Conservation (phyloP, 177 flowering plant genomes). For the Telopea speciosissima region DNA sequence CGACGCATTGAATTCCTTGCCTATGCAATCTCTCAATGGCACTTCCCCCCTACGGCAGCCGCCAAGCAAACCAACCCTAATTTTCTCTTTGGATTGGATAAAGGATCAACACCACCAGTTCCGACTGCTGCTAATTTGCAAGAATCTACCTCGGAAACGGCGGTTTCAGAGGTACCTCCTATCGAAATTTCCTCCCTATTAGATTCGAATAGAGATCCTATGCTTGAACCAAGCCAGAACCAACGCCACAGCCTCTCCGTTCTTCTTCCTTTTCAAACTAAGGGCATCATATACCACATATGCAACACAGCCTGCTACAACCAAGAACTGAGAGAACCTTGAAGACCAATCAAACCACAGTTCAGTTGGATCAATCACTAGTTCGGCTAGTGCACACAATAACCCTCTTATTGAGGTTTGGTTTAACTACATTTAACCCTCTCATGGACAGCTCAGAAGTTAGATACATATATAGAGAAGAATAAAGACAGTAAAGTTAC, state of each 20-base stretch:
- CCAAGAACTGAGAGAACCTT: no score
- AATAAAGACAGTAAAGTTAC: background rate
- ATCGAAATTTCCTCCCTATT: slow-evolving; percentile 11
- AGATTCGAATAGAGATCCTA: slow-evolving; percentile 29
- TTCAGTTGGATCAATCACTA: no score
- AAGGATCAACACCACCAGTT: slow-evolving; percentile 20
- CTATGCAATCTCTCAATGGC: slow-evolving; percentile 26
- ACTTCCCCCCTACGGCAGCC: slow-evolving; percentile 22
- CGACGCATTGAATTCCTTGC: slow-evolving; percentile 43
- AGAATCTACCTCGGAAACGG: slow-evolving; percentile 15
- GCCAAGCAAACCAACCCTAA: slow-evolving; percentile 32
- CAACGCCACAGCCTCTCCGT: no score
- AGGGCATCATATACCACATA: no score
- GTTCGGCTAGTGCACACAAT: no score
- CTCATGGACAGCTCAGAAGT: no score
- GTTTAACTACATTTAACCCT: no score
- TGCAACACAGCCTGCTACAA: no score
- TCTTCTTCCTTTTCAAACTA: no score
- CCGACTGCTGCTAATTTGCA: slow-evolving; percentile 13
- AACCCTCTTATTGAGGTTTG: no score
- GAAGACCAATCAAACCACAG: no score
- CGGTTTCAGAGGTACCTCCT: slow-evolving; percentile 10
- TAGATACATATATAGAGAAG: slow-evolving; percentile 9
- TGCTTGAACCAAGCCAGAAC: no score
- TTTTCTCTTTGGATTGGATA: slow-evolving; percentile 73